Percentiles rank a stretch among this genome's conserved stretches.
Evolutionary conservation across 768 basidiomycete species (phyloP).

Genomic region (Amyloporia xantha): DNA sequence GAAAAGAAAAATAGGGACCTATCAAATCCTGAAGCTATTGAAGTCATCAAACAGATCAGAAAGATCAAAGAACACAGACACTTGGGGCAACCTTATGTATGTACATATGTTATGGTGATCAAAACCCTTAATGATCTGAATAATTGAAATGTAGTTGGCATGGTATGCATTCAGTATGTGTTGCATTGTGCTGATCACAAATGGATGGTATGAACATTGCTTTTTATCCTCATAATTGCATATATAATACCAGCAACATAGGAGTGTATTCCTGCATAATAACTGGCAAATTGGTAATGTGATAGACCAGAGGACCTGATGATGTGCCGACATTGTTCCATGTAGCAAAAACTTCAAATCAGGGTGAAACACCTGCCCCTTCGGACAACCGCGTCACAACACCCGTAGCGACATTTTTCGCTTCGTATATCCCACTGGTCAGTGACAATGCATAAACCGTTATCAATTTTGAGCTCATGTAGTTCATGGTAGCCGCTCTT

Average conservation of each 20-base stretch:
- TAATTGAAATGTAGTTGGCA: conserved; percentile 19
- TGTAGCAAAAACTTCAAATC: conserved; percentile 7
- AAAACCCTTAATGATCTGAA: too few relatives aligned
- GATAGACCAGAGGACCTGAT: too few relatives aligned
- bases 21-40: not conserved
- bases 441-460: conserved; percentile 1
- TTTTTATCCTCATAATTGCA: not conserved
- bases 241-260: not conserved
- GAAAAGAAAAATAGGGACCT: conserved; percentile 12
- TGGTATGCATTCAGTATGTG: conserved; percentile 21
- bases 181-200: conserved; percentile 20
- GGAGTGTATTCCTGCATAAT: conserved; percentile 21
- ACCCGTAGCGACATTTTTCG: conserved; percentile 18
- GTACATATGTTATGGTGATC: not conserved
- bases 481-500: conserved; percentile 18
- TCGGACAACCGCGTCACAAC: too few relatives aligned
- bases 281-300: conserved; percentile 20
- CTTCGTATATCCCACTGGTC: conserved; percentile 23
- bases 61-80: conserved; percentile 18
- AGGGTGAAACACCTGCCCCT: too few relatives aligned
- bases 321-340: not conserved
- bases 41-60: conserved; percentile 11
- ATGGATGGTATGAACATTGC: conserved; percentile 16
- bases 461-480: not conserved
- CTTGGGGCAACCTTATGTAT: conserved; percentile 21